Evolutionary conservation across 176 grass and related monocot genomes (phyloP).

Genomic region (Urochloa ruziziensis): DNA sequence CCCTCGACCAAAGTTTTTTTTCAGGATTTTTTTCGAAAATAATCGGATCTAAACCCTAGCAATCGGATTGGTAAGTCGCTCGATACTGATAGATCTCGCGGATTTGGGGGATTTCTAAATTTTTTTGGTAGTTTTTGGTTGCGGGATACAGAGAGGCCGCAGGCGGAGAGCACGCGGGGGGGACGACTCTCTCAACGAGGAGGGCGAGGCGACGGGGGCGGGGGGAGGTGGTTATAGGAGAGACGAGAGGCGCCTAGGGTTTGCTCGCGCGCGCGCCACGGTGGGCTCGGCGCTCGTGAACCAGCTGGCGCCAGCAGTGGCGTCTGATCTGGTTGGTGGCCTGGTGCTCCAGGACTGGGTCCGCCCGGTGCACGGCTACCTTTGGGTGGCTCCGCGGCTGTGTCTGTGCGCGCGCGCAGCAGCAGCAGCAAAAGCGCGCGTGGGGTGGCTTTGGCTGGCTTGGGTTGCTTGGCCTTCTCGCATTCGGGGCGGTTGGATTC

Average conservation of each 20-base stretch:
- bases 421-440: no score
- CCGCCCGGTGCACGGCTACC: background rate
- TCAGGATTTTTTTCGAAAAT: background rate
- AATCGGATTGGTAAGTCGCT: slow-evolving; percentile 23
- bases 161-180: slow-evolving; percentile 46
- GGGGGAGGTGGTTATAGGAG: slow-evolving; percentile 18
- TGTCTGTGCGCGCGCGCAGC: background rate
- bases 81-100: slow-evolving; percentile 39
- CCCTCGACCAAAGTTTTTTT: slow-evolving; percentile 28
- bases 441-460: background rate
- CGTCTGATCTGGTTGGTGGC: background rate
- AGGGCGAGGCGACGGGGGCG: background rate
- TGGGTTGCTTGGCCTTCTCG: background rate
- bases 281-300: slow-evolving; percentile 17
- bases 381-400: background rate
- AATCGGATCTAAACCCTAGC: slow-evolving; percentile 46
- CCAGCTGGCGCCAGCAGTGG: slow-evolving; percentile 18
- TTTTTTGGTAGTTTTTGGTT: slow-evolving; percentile 42
- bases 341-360: slow-evolving; percentile 10
- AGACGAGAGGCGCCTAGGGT: slow-evolving; percentile 8
- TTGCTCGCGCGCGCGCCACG: background rate
- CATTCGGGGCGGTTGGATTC: slow-evolving; percentile 2
- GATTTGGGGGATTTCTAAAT: slow-evolving; percentile 30
- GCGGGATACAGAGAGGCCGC: slow-evolving; percentile 47
- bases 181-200: slow-evolving; percentile 45